These are phyloP conservation scores for Globisporangium alternatum DNA, from an alignment of 352 stramenopile species.

Conservation along the genomic window DNA sequence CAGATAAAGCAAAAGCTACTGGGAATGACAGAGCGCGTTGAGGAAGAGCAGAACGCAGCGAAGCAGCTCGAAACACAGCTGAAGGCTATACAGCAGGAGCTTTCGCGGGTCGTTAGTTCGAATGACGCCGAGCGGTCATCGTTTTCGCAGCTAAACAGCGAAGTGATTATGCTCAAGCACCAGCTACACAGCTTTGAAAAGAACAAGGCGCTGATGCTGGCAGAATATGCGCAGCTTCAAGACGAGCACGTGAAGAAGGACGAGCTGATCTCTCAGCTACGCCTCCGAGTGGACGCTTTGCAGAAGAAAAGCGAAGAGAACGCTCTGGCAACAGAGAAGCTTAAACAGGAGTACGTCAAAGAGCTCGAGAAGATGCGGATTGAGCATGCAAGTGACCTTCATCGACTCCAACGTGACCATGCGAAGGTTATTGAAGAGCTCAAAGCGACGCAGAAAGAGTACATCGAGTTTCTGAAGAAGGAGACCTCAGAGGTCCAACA, in stretches of 20 bases:
- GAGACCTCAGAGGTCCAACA: constrained; percentile 31
- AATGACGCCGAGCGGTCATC: constrained; percentile 35
- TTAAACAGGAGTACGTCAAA: constrained; percentile 43
- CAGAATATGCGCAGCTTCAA: constrained; percentile 39
- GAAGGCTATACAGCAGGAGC: constrained; percentile 41
- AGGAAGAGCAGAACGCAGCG: constrained; percentile 32
- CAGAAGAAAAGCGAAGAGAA: constrained; percentile 41
- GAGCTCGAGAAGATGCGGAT: constrained; percentile 45
- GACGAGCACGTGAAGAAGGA: constrained; percentile 32
- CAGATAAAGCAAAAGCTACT: constrained; percentile 54
- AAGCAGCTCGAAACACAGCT: constrained; percentile 47
- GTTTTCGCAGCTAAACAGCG: constrained; percentile 33
- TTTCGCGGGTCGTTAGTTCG: constrained; percentile 31
- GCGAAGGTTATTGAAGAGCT: constrained; percentile 38
- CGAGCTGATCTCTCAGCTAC: constrained; percentile 31
- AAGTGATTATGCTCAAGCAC: constrained; percentile 58
- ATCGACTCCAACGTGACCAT: constrained; percentile 45
- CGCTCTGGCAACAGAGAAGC: constrained; percentile 23
- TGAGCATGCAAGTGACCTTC: constrained; percentile 36
- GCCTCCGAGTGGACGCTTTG: constrained; percentile 29
- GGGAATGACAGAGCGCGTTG: constrained; percentile 32
- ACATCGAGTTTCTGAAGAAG: constrained; percentile 48
- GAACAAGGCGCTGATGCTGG: constrained; percentile 31
- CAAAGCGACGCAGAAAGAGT: constrained; percentile 35
- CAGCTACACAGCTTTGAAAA: constrained; percentile 49